A percentile compares a stretch with the other conserved stretches of the same genome.
These are phyloP conservation scores for Colletotrichum musae DNA, from an alignment of 2,329 filamentous ascomycete genomes.

Conservation along the genomic window DNA sequence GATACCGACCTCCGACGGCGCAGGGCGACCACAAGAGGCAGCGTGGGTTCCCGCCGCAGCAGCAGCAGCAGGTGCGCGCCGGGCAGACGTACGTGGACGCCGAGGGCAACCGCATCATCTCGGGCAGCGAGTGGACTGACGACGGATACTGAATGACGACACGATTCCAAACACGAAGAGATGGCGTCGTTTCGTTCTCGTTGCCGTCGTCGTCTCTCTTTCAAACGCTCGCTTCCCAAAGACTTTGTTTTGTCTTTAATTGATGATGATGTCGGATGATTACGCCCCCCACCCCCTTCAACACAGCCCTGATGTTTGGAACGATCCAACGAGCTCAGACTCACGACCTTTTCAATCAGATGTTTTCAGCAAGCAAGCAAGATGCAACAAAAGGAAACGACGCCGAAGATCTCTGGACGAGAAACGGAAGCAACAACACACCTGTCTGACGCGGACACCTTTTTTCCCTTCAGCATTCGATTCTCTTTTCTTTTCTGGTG, in stretches of 20 bases:
- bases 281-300: conserved; percentile 13
- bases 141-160: conserved; percentile 65
- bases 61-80: conserved; percentile 51
- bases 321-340: conserved; percentile 23
- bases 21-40: conserved; percentile 65
- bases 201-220: too few species aligned
- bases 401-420: conserved; percentile 12
- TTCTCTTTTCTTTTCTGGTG: conserved; percentile 18
- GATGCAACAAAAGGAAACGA: not conserved
- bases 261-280: conserved; percentile 42
- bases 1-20: conserved; percentile 54
- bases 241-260: conserved; percentile 2
- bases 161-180: not conserved
- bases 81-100: conserved; percentile 66
- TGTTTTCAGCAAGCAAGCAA: conserved; percentile 24
- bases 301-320: conserved; percentile 20
- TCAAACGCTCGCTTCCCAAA: not conserved
- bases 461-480: not conserved
- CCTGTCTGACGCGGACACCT: not conserved
- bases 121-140: conserved; percentile 77
- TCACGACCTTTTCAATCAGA: conserved; percentile 9
- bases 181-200: not conserved
- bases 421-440: not conserved
- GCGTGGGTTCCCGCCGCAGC: conserved; percentile 66
- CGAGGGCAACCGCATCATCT: conserved; percentile 75